Base-by-base conservation (phyloP, 352 stramenopile genomes). In the Phytopythium ostracodes region DNA sequence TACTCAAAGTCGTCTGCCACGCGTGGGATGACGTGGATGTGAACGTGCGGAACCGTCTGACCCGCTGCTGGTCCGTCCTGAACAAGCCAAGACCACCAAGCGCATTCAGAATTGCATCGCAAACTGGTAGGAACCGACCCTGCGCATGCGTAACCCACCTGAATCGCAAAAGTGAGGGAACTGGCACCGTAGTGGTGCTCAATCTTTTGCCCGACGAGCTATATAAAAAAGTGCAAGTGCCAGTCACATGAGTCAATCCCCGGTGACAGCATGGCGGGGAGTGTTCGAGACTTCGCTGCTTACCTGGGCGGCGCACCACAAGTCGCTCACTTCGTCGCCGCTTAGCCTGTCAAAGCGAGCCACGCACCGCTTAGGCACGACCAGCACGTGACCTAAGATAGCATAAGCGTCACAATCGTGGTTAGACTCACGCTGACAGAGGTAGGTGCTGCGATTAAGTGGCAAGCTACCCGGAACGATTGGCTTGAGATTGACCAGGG, bases 401-500 rank as follows among this genome's bases (percentile, higher is more conserved):
- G 42, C 11, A 22, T 24, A 15, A 27, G 42, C 7, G 10, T 17
- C 17, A 22, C 9, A 6, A 8, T 18, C 20, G 42, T 9, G 9
- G 15, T 47, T 25, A 47, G 18, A 24, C 42, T 1, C 20, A 11
- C 9, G 24, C 42, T 47, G 42, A 47, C 40, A 1, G 40, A 24
- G 40, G 1, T 10, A 1, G 4, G 17, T 22, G 42, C 42, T 47
- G 24, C 10, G 42, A 2, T 44, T 49, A 20, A 43, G 24, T 18
- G 20, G 4, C 18, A 54, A 33, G 20, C 4, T 20, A 88, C 82
- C 92, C 68, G 80, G 76, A 33, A 98, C 91, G 62, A 98, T 96
- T 1, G 94, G 95, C 57, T 97, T 96, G 36, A 98, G 75, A 66
- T 98, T 98, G 27, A 98, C 93, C 67, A 98, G 81, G 31, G 83